Conservation (phyloP, 805 yeast species). For the Yarrowia hollandica region DNA sequence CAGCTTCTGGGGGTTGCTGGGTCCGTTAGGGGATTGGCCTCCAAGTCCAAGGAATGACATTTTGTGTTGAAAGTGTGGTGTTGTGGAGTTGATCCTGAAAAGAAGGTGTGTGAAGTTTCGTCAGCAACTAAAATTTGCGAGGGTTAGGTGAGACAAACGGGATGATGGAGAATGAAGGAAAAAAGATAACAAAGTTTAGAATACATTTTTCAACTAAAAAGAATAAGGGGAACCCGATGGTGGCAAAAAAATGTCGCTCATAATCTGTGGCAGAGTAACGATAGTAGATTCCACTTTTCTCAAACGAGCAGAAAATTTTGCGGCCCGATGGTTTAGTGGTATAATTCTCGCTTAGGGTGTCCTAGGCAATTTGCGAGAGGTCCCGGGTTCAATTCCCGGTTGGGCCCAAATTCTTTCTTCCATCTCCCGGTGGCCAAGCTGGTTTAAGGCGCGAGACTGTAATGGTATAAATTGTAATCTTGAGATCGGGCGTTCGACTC, state of each 20-base stretch:
- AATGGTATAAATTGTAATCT: constrained; percentile 40
- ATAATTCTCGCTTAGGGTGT: constrained; percentile 29
- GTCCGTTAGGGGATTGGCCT: constrained; percentile 46
- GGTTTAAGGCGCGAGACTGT: constrained; percentile 45
- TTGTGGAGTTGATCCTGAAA: background rate
- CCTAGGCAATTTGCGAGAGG: constrained; percentile 28
- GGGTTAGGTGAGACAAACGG: constrained; percentile 4
- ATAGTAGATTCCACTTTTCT: background rate
- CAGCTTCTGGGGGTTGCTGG: constrained; percentile 41
- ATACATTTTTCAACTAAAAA: too few species aligned
- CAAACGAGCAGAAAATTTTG: background rate
- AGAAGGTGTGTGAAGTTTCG: constrained; percentile 16
- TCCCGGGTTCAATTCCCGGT: constrained; percentile 30
- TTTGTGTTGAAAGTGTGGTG: constrained; percentile 14
- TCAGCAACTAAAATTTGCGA: constrained; percentile 23
- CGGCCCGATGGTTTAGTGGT: constrained; percentile 29
- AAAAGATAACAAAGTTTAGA: background rate
- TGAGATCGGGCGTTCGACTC: constrained; percentile 44
- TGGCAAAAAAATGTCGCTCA: background rate
- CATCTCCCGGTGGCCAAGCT: constrained; percentile 43
- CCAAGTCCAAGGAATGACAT: constrained; percentile 54
- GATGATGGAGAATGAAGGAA: background rate
- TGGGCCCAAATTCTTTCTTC: constrained; percentile 12
- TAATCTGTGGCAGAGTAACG: background rate
- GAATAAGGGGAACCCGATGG: background rate